Evolutionary conservation across 2,329 filamentous ascomycete species (phyloP), one percentile per base, ranked within the genome.

Genomic region (Magnaporthiopsis rhizophila): DNA sequence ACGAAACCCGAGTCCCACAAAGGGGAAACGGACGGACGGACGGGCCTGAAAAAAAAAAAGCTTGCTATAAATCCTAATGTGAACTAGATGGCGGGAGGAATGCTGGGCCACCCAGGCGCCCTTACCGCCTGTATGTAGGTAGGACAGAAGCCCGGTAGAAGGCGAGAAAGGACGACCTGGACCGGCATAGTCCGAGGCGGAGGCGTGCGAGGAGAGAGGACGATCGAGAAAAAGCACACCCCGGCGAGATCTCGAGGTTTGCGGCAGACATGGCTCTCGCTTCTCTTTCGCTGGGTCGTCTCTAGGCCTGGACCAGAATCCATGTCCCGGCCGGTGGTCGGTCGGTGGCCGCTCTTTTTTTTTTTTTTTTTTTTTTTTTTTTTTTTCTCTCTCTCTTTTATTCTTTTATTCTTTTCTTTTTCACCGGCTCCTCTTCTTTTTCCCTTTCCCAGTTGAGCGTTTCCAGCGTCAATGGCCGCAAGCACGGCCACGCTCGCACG

Each of bases 401-500:
- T 7, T 30, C 30, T 30, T 30, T 30, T 30, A 30, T 7, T 30
- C 30, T 7, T 30, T 30, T 30, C 30, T 21, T 50, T 50, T 18
- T 50, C 15, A 50, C 57, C 15, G 24, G 24, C 24, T 26, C n/a
- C 13, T 36, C 1, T 9, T 59, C 28, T 62, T 58, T 62, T 62
- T 34, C 45, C 11, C 26, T 36, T 30, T 36, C 26, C 58, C 28
- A 59, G 32, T 32, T 30, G 61, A 62, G 61, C 36, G 36, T 34
- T 24, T 32, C 50, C 32, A 62, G 21, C 36, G 36, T 34, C 24
- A 11, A 60, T 32, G 4, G 38, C 65, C 65, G 61, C 61, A 59
- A 61, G 64, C 62, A 61, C 36, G 30, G 58, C 59, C 65, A 53
- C 62, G 32, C 64, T 34, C 61, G 32, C 62, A 62, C 63, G 28